Base-by-base conservation (phyloP, 805 yeast species). In the Candida multigemmis region DNA sequence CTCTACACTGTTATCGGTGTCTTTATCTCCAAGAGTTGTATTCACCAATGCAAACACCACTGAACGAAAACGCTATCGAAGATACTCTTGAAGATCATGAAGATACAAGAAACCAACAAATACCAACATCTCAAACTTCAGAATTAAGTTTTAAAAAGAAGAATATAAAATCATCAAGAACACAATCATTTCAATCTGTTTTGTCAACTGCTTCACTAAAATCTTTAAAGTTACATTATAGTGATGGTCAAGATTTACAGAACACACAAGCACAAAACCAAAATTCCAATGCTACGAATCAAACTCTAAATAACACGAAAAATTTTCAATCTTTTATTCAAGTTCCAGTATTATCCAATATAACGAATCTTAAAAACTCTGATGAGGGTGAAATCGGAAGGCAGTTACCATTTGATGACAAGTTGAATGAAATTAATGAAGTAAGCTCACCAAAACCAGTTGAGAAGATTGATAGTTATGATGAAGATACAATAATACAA, bases 261-360 rank as follows among this genome's bases (percentile, higher is more conserved):
- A 18, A 19, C 24, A 32, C 21, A 16, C 25, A 18, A 21, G 20
- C 19, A 23, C 16, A 24, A 23, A 21, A 37, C 21, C 28, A 40
- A 23, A 16, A 22, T 9, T 14, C 17, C 6, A 9, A 28, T 20
- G 16, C 55, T 48, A 28, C 56, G 36, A 22, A 29, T 25, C 14
- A 50, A 43, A 20, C 41, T 38, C 28, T 50, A 43, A 22, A 46
- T 16, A 32, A 47, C 51, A 32, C 46, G 22, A 43, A 56, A 37
- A 56, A 62, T 40, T 58, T 60, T 43, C 68, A 62, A 43, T 52
- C 61, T 13, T 60, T 56, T 32, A 62, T 62, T 28, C 68, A 62
- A 41, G 68, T 67, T 2, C 68, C 68, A 1, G 67, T 60, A 4
- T 42, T 62, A 23, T 55, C 61, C 21, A 47, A 56, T 31, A 53